Evolutionary conservation across 352 stramenopile genomes (phyloP), one percentile per base, ranked within the genome.

Genomic region (Pelagophyceae sp.): DNA sequence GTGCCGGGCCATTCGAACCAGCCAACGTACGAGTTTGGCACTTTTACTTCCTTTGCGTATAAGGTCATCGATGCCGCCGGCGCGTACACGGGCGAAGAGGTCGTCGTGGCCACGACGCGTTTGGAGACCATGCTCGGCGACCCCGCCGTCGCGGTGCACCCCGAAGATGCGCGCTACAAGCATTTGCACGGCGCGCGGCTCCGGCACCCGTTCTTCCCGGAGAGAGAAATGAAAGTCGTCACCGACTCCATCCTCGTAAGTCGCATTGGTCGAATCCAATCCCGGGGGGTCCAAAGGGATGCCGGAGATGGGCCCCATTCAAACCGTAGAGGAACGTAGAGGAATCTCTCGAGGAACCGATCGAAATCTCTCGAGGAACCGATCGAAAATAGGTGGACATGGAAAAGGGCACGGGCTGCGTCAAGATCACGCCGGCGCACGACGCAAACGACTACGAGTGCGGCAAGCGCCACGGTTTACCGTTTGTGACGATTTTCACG

Each of bases 361-460:
- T n/a, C n/a, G n/a, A n/a, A n/a, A n/a, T n/a, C n/a, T n/a, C n/a
- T n/a, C n/a, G n/a, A n/a, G n/a, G n/a, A n/a, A n/a, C n/a, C n/a
- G n/a, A n/a, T n/a, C n/a, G n/a, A n/a, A n/a, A n/a, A n/a, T n/a
- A n/a, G n/a, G n/a, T 74, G 33, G 96, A 99, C 79, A 99, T 99
- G 94, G 87, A 91, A 71, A 95, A 99, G 63, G 96, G 96, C 77
- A 99, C 96, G 0, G 96, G 96, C 90, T 91, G 87, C 75, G 89
- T 93, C 15, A 96, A 92, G 86, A 95, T 99, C 64, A 99, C 96
- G n/a, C 96, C 96, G 1, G 95, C 96, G 20, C 96, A 99, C 80
- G 96, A 99, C 83, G 92, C 94, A 1, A 99, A 99, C 79, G 96
- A 99, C 88, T 99, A 98, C 85, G 95, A 98, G 81, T 99, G 95